These are phyloP conservation scores for Colletotrichum musicola DNA, from an alignment of 2,329 filamentous ascomycete genomes.

Conservation along the genomic window DNA sequence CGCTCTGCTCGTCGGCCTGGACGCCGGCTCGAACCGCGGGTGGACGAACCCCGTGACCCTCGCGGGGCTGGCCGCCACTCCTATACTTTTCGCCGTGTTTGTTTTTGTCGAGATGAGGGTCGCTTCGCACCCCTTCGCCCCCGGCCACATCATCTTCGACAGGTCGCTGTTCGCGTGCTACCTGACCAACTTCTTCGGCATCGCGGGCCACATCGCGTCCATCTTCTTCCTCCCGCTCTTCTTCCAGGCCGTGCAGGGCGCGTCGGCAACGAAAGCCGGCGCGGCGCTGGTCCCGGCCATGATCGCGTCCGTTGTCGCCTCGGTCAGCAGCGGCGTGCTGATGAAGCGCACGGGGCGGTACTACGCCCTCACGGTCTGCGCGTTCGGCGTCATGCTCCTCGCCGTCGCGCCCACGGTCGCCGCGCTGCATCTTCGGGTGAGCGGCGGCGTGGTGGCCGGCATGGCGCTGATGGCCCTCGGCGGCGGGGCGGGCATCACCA, in stretches of 20 bases:
- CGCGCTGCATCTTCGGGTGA: conserved; percentile 62
- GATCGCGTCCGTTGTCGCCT: conserved; percentile 71
- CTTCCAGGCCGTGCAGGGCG: conserved; percentile 78
- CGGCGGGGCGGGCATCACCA: conserved; percentile 71
- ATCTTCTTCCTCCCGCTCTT: conserved; percentile 83
- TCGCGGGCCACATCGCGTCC: conserved; percentile 67
- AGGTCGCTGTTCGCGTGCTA: conserved; percentile 76
- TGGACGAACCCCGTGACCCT: conserved; percentile 73
- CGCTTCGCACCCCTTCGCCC: conserved; percentile 79
- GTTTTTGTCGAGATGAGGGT: conserved; percentile 76
- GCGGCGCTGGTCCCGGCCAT: conserved; percentile 76
- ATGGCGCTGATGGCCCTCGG: conserved; percentile 63
- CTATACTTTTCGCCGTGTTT: conserved; percentile 75
- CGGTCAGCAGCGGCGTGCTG: conserved; percentile 72
- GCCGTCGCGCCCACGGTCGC: conserved; percentile 69
- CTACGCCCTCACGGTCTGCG: conserved; percentile 74
- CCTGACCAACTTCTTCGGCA: conserved; percentile 78
- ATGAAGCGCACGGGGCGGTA: conserved; percentile 80
- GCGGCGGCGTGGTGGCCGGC: conserved; percentile 66
- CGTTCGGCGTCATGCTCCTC: conserved; percentile 65
- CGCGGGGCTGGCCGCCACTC: conserved; percentile 65
- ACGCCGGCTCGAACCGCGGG: conserved; percentile 78
- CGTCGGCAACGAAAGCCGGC: conserved; percentile 74
- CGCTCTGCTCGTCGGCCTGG: conserved; percentile 75
- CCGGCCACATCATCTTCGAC: conserved; percentile 79